These are phyloP conservation scores for Starmerella stigmatis DNA, from an alignment of 805 yeast species.

Conservation along the genomic window DNA sequence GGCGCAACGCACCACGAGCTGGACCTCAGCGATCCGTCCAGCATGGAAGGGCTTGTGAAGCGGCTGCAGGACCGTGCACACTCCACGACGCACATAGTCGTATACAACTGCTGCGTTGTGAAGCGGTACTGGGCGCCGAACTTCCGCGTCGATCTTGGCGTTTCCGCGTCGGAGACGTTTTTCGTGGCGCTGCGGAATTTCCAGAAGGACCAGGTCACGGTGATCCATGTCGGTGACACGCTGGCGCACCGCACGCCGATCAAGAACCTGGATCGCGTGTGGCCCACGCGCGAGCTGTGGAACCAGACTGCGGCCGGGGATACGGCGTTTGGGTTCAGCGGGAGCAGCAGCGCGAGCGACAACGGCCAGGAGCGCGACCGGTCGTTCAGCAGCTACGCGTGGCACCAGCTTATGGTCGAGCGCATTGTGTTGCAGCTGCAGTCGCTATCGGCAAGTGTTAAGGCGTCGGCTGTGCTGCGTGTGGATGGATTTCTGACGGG, in stretches of 20 bases:
- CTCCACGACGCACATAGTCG: constrained; percentile 13
- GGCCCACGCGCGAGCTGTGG: constrained; percentile 17
- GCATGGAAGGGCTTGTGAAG: constrained; percentile 16
- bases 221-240: constrained; percentile 24
- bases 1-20: constrained; percentile 20
- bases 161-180: constrained; percentile 19
- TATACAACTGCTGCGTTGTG: constrained; percentile 24
- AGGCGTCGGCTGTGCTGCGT: constrained; percentile 22
- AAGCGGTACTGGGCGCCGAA: constrained; percentile 26
- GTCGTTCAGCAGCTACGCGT: constrained; percentile 25
- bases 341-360: not conserved
- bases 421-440: constrained; percentile 8
- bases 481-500: constrained; percentile 26
- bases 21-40: constrained; percentile 14
- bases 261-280: constrained; percentile 16
- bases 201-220: constrained; percentile 1
- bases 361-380: constrained; percentile 11
- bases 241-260: constrained; percentile 23
- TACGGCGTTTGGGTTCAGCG: not conserved
- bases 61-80: constrained; percentile 8
- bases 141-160: constrained; percentile 28
- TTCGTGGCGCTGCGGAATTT: constrained; percentile 16
- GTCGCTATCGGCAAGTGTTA: not conserved
- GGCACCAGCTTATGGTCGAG: constrained; percentile 26
- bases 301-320: constrained; percentile 12